Conservation (phyloP, 2,329 filamentous ascomycete genomes). For the Leptographium lundbergii region DNA sequence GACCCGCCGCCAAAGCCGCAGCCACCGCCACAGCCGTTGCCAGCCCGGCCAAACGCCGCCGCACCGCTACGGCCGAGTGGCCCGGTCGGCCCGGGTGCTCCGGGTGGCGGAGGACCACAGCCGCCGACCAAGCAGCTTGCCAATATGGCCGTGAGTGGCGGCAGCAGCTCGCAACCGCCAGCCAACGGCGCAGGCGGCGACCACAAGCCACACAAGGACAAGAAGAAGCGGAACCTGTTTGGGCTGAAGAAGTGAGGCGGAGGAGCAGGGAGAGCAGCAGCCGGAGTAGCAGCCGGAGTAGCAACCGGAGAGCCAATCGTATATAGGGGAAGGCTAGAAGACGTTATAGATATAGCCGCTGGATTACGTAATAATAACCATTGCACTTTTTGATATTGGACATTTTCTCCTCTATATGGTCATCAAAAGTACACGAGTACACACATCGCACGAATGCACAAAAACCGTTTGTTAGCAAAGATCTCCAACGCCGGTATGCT, state of each 20-base stretch:
- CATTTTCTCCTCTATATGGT: no score
- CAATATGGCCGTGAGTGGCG: conserved; percentile 35
- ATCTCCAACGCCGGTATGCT: background rate
- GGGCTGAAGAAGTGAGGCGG: conserved; percentile 19
- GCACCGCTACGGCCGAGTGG: background rate
- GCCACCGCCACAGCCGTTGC: background rate
- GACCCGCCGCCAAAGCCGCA: conserved; percentile 33
- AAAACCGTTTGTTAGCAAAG: background rate
- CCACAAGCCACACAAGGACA: conserved; percentile 31
- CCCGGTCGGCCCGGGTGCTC: conserved; percentile 7
- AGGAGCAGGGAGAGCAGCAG: background rate
- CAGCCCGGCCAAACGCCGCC: conserved; percentile 7
- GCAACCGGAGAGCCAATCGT: background rate
- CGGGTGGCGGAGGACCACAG: conserved; percentile 20
- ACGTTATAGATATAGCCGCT: background rate
- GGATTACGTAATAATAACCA: background rate
- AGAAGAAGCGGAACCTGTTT: conserved; percentile 23
- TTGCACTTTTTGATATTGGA: background rate
- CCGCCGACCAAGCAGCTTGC: conserved; percentile 44
- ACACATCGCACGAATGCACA: no score
- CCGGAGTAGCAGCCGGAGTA: no score
- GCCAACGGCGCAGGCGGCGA: conserved; percentile 11
- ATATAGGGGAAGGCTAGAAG: background rate
- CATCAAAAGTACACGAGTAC: no score
- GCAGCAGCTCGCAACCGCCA: conserved; percentile 9